Percentiles rank a stretch among this genome's conserved stretches.
Evolutionary conservation across 805 yeast species (phyloP).

Genomic region (Peterozyma xylosa): DNA sequence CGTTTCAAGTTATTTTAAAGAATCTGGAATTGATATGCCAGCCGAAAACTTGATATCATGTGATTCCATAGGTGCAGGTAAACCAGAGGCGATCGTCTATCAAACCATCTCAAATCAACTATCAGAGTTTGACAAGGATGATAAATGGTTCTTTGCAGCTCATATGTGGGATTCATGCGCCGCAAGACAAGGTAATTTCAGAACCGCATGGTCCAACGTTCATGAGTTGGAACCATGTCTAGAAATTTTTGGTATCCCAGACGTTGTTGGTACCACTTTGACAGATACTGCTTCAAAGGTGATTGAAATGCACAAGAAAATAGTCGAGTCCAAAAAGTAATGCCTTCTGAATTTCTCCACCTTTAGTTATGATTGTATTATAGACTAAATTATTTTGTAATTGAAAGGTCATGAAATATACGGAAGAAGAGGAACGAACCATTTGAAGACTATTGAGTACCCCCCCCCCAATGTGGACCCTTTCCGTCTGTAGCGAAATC

Average conservation of each 20-base stretch:
- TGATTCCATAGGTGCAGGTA: slow-evolving; percentile 21
- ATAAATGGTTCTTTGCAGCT: slow-evolving; percentile 22
- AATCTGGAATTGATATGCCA: slow-evolving; percentile 19
- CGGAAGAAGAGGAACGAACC: too few species aligned
- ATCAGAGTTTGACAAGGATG: slow-evolving; percentile 19
- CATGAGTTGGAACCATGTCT: slow-evolving; percentile 21
- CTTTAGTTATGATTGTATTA: too few species aligned
- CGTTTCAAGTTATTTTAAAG: slow-evolving; percentile 19
- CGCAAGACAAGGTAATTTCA: slow-evolving; percentile 22
- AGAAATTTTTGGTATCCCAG: slow-evolving; percentile 22
- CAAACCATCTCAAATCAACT: slow-evolving; percentile 17
- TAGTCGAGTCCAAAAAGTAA: too few species aligned
- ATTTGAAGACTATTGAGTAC: too few species aligned
- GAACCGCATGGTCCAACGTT: slow-evolving; percentile 23
- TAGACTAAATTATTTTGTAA: too few species aligned
- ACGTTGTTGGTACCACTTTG: slow-evolving; percentile 19
- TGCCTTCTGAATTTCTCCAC: too few species aligned
- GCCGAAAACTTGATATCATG: slow-evolving; percentile 21
- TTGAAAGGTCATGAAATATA: too few species aligned
- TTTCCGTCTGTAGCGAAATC: too few species aligned
- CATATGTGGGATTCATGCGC: slow-evolving; percentile 26
- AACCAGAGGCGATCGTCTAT: slow-evolving; percentile 21
- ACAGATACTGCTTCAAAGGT: slow-evolving; percentile 22
- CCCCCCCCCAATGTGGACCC: too few species aligned
- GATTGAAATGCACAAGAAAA: slow-evolving; percentile 13